phyloP scores from a whole-genome alignment of 2,329 filamentous ascomycete genomes.

The Aspergillus tubingensis region DNA sequence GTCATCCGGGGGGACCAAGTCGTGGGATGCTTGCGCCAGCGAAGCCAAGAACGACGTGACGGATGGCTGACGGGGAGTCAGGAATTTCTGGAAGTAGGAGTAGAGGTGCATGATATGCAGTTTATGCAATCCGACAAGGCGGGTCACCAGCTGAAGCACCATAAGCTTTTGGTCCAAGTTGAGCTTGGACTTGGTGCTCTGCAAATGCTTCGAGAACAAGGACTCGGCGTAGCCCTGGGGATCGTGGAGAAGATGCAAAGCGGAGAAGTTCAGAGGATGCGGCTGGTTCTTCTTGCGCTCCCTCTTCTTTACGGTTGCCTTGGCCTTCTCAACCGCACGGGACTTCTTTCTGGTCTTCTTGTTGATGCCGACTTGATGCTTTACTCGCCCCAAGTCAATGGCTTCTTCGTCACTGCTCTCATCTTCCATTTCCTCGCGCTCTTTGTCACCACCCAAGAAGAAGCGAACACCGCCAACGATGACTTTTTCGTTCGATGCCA shows the following conservation, averaged over 20 bases:
- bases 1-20: constrained; percentile 86
- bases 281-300: constrained; percentile 87
- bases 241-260: constrained; percentile 88
- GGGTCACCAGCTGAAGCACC: constrained; percentile 87
- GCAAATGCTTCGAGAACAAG: constrained; percentile 87
- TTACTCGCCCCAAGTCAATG: constrained; percentile 75
- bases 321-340: constrained; percentile 75
- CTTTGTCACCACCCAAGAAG: constrained; percentile 94
- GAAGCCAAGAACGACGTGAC: constrained; percentile 94
- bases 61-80: constrained; percentile 82
- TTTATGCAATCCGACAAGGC: constrained; percentile 89
- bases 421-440: constrained; percentile 89
- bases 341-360: constrained; percentile 93
- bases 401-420: constrained; percentile 78
- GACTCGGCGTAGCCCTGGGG: constrained; percentile 91
- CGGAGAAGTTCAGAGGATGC: constrained; percentile 92
- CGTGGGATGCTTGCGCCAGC: constrained; percentile 87
- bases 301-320: constrained; percentile 76
- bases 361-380: constrained; percentile 86
- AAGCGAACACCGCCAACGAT: constrained; percentile 84
- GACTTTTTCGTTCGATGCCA: constrained; percentile 92
- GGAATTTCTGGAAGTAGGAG: constrained; percentile 92
- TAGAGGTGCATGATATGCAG: constrained; percentile 87
- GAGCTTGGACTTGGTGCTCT: constrained; percentile 80
- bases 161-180: constrained; percentile 85